Conservation (phyloP, 768 basidiomycete species). For the Lentinula boryana region DNA sequence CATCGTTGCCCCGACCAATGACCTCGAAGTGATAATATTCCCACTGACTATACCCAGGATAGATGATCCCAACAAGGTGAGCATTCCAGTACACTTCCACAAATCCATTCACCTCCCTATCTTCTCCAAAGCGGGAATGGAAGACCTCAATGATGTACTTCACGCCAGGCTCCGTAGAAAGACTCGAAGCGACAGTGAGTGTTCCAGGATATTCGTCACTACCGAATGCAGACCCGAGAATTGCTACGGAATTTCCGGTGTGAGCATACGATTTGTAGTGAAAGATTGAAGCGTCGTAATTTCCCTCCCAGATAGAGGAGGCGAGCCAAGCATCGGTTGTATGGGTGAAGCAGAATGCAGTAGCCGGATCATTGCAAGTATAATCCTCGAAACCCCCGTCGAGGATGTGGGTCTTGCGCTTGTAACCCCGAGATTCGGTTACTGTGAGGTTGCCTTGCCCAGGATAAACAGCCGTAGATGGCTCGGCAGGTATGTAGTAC, state of each 20-base stretch:
- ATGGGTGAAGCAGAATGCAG: slow-evolving; percentile 31
- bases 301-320: slow-evolving; percentile 26
- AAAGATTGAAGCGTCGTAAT: slow-evolving; percentile 38
- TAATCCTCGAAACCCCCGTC: slow-evolving; percentile 42
- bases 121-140: slow-evolving; percentile 27
- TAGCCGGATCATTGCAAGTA: slow-evolving; percentile 20
- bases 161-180: slow-evolving; percentile 29
- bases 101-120: slow-evolving; percentile 26
- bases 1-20: slow-evolving; percentile 28
- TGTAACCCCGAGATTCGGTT: slow-evolving; percentile 42
- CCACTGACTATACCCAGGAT: slow-evolving; percentile 32
- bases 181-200: slow-evolving; percentile 23
- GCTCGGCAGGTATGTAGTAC: slow-evolving; percentile 40
- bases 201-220: slow-evolving; percentile 32
- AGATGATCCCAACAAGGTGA: slow-evolving; percentile 22
- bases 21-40: slow-evolving; percentile 29
- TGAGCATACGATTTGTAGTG: slow-evolving; percentile 34
- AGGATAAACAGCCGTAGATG: slow-evolving; percentile 37
- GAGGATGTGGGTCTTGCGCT: slow-evolving; percentile 27
- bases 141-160: slow-evolving; percentile 38
- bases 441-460: slow-evolving; percentile 41
- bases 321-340: slow-evolving; percentile 35
- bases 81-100: slow-evolving; percentile 42
- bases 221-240: slow-evolving; percentile 38
- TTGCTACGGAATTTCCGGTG: slow-evolving; percentile 29